Percentiles rank a stretch among this genome's conserved stretches.
Evolutionary conservation across 306 rosid species (phyloP).

Genomic region (Macrotyloma uniflorum): DNA sequence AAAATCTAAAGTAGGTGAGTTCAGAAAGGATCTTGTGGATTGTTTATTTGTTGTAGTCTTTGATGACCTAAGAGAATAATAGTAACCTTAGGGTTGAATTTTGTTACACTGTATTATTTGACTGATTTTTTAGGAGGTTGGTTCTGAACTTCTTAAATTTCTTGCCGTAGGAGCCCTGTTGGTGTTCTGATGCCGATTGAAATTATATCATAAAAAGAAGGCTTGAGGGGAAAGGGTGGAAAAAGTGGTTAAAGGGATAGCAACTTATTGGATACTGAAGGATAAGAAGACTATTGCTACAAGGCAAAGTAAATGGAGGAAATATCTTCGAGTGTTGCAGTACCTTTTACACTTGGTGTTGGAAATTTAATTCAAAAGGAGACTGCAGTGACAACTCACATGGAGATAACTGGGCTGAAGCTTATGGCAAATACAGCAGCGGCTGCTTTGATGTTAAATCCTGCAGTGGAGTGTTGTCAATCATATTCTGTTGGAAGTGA

Average conservation of each 20-base stretch:
- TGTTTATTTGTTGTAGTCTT: constrained; percentile 26
- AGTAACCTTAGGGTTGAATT: constrained; percentile 19
- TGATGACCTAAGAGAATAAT: constrained; percentile 3
- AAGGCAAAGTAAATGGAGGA: constrained; percentile 65
- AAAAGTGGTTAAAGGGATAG: constrained; percentile 32
- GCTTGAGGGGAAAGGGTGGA: constrained; percentile 34
- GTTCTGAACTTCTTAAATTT: constrained; percentile 26
- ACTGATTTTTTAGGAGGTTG: constrained; percentile 32
- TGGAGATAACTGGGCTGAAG: constrained; percentile 68
- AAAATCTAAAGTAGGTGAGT: constrained; percentile 38
- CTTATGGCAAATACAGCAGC: constrained; percentile 68
- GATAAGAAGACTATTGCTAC: constrained; percentile 42
- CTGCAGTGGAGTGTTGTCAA: constrained; percentile 45
- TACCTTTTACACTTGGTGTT: constrained; percentile 67
- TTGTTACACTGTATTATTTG: constrained; percentile 29
- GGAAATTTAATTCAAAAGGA: constrained; percentile 68
- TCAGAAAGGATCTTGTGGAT: constrained; percentile 36
- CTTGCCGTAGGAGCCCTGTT: constrained; percentile 42
- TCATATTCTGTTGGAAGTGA: constrained; percentile 48
- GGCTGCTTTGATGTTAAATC: constrained; percentile 54
- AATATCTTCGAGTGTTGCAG: constrained; percentile 63
- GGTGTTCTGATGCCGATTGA: constrained; percentile 42
- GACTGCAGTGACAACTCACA: constrained; percentile 57
- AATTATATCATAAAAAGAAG: constrained; percentile 42
- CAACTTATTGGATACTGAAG: constrained; percentile 38